Evolutionary conservation across 257 asterid genomes (phyloP).

Genomic region (Nicotiana undulata): DNA sequence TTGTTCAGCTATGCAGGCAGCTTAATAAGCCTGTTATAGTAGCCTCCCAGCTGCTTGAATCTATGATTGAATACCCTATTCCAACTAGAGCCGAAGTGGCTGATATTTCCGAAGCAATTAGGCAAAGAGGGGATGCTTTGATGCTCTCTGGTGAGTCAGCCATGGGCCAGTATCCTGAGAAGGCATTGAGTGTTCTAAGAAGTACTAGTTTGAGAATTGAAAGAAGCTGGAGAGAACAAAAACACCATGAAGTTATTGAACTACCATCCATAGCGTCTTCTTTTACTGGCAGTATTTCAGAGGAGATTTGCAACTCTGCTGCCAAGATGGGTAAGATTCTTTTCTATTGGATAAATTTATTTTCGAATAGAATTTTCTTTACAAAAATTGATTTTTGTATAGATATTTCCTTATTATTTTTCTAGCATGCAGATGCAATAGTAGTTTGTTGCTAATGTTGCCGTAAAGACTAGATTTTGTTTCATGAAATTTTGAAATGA

Average conservation of each 20-base stretch:
- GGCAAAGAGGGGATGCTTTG: slow-evolving; percentile 88
- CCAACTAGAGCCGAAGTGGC: slow-evolving; percentile 99
- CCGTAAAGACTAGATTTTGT: no score
- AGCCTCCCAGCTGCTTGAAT: slow-evolving; percentile 95
- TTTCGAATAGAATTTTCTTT: not conserved
- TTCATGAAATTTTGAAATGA: no score
- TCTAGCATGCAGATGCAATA: no score
- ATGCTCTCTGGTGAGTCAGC: slow-evolving; percentile 99
- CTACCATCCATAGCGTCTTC: slow-evolving; percentile 83
- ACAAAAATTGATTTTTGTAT: not conserved
- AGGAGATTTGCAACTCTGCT: slow-evolving; percentile 96
- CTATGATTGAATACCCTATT: slow-evolving; percentile 98
- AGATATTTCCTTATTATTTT: no score
- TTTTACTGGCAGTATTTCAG: slow-evolving; percentile 71
- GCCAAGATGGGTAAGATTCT: slow-evolving; percentile 88
- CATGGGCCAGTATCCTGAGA: slow-evolving; percentile 97
- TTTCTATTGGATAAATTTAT: not conserved
- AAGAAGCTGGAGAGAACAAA: slow-evolving; percentile 98
- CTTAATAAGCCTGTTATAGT: slow-evolving; percentile 87
- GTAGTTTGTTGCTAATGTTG: no score
- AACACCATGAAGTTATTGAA: slow-evolving; percentile 65
- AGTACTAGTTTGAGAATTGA: slow-evolving; percentile 91
- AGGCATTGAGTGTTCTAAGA: slow-evolving; percentile 87
- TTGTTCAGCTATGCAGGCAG: slow-evolving; percentile 85
- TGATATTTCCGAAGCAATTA: slow-evolving; percentile 95